Evolutionary conservation across 805 yeast genomes (phyloP), one percentile per base, ranked within the genome.

Genomic region (Ogataea populi-albae): DNA sequence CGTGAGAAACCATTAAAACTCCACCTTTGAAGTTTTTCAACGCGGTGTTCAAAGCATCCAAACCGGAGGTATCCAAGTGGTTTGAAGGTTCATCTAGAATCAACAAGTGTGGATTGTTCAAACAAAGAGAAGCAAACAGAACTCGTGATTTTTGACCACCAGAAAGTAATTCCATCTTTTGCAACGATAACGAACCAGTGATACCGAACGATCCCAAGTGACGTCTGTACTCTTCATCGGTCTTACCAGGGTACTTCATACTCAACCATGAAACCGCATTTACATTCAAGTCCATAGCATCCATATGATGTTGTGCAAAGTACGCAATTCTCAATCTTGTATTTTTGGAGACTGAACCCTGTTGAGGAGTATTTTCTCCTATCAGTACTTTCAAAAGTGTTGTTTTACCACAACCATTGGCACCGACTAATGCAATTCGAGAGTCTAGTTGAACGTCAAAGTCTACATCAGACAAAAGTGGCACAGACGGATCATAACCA

Each of bases 91-190:
- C 98, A 71, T 93, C 98, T 48, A 93, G 68, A 54, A 93, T 79
- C 54, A 93, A 71, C 28, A 93, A 79, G 60, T 93, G 98, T 14
- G 98, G 98, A 45, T 84, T 82, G 43, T 75, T 75, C 53, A 93
- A 70, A 65, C 97, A 87, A 46, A 93, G 71, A 11, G 96, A 91
- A 6, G 98, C 98, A 66, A 93, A 93, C 0, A 98, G 98, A 35
- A 93, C 98, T 66, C 98, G 79, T 18, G 97, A 88, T 62, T 93
- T 93, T 59, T 93, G 98, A 70, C 98, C 98, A 64, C 98, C 98
- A 7, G 98, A 91, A 40, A 93, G 67, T 38, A 84, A 68, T 52
- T 78, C 79, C 82, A 93, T 86, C 61, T 84, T 87, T 57, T 91
- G 96, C 56, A 93, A 68, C 40, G 97, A 96, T 32, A 91, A 68